Evolutionary conservation across 192 early-diverging fungal genomes (phyloP), one percentile per base, ranked within the genome.

Genomic region (Coemansia interrupta): DNA sequence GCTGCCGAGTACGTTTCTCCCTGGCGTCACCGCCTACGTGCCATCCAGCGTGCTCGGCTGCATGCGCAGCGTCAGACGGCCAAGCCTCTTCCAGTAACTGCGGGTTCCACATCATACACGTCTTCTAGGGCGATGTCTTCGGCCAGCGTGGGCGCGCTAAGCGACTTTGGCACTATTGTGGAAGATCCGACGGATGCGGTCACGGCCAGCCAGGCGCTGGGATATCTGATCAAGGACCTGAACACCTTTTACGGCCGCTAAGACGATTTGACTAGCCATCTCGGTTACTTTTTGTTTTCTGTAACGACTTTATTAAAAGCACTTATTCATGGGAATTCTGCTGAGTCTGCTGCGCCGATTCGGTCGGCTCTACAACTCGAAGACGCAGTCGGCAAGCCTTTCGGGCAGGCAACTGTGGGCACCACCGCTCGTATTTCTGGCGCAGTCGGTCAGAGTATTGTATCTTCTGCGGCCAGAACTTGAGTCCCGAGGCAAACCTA

Each of bases 11-110:
- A 90, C 71, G 83, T 89, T n/a, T 90, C 91, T 22, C 94, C 94
- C 59, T 93, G 90, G 84, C 79, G 84, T 39, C 91, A 92, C 53
- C 83, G 96, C n/a, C 62, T 99, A 63, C 83, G 88, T 43, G 91
- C 93, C 59, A 94, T 99, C 72, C 94, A 92, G 70, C 82, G 88
- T 39, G 82, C 96, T 17, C 75, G 75, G 20, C 15, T 42, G 2
- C 38, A 58, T 11, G 58, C 63, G 20, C 61, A 72, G 19, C 55
- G 42, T 23, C 70, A 78, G 12, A 32, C 43, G 5, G 60, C 51
- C 39, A 67, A 53, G 46, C 56, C 54, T 22, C 23, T 32, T 17
- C 54, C 54, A 24, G 46, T 32, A 12, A 28, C 42, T 19, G 36
- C 23, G 32, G 29, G 13, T 1, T 23, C 46, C 23, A 2, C 46